Conservation (phyloP, 2,329 filamentous ascomycete species). For the Pezicula neosporulosa region DNA sequence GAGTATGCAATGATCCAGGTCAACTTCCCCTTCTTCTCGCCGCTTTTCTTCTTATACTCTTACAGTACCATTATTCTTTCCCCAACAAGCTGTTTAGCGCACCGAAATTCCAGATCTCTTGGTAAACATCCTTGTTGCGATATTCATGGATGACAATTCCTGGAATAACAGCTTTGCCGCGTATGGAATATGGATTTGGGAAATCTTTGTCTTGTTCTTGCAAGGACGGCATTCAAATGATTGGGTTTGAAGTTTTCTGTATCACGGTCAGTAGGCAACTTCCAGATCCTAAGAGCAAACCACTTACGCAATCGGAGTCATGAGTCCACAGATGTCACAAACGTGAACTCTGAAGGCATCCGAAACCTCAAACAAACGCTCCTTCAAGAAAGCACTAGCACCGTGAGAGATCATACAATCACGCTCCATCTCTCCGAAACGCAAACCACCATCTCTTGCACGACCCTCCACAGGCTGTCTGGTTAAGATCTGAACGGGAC, state of each 20-base stretch:
- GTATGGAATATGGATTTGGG: slow-evolving; percentile 96
- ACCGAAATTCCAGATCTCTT: slow-evolving; percentile 74
- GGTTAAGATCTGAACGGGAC: slow-evolving; percentile 95
- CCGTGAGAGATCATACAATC: slow-evolving; percentile 99
- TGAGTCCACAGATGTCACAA: slow-evolving; percentile 96
- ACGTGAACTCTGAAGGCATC: slow-evolving; percentile 98
- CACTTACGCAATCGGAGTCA: slow-evolving; percentile 98
- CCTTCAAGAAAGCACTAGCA: slow-evolving; percentile 94
- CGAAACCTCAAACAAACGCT: slow-evolving; percentile 93
- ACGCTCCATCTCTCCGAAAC: slow-evolving; percentile 99
- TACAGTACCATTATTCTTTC: slow-evolving; percentile 5
- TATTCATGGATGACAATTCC: slow-evolving; percentile 97
- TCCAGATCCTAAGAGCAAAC: slow-evolving; percentile 1
- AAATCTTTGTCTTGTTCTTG: slow-evolving; percentile 99
- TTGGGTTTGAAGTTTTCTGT: slow-evolving; percentile 87
- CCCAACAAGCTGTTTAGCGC: slow-evolving; percentile 39
- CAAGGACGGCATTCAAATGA: slow-evolving; percentile 96
- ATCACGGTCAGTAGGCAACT: slow-evolving; percentile 30
- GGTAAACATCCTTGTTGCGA: slow-evolving; percentile 95
- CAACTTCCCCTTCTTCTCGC: not conserved
- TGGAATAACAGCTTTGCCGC: slow-evolving; percentile 98
- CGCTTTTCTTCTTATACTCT: slow-evolving; percentile 6
- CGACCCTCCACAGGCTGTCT: slow-evolving; percentile 97
- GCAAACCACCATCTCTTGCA: slow-evolving; percentile 93
- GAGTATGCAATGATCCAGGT: slow-evolving; percentile 1